A percentile compares a stretch with the other conserved stretches of the same genome.
phyloP scores from a whole-genome alignment of 176 grass and related monocot species.

The Saccharum spontaneum region DNA sequence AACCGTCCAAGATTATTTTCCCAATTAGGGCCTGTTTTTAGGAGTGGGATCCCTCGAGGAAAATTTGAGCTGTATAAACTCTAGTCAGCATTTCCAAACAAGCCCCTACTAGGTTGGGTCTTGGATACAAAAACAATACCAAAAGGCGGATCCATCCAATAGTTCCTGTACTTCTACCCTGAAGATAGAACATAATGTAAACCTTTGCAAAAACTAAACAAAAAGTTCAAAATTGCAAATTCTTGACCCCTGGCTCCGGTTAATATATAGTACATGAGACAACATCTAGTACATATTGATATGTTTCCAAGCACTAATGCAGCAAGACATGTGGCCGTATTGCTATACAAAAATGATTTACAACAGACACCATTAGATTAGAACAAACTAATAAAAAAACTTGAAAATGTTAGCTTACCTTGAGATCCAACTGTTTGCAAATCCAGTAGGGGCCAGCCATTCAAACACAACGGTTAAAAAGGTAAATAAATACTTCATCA shows the following conservation, averaged over 20 bases:
- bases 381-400: background rate
- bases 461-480: constrained; percentile 29
- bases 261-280: background rate
- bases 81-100: background rate
- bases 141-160: background rate
- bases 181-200: constrained; percentile 4
- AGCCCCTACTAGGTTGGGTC: background rate
- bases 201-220: background rate
- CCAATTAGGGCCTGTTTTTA: background rate
- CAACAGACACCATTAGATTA: background rate
- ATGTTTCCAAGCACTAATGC: background rate
- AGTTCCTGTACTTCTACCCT: background rate
- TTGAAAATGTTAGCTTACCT: constrained; percentile 54
- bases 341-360: constrained; percentile 3
- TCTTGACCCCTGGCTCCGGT: background rate
- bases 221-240: background rate
- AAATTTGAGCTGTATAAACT: background rate
- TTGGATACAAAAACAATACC: background rate
- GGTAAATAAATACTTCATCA: constrained; percentile 30
- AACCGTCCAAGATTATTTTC: background rate
- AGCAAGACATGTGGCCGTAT: background rate
- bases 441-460: constrained; percentile 29
- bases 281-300: background rate
- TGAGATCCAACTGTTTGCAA: constrained; percentile 83
- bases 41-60: background rate